Percentiles rank a stretch among this genome's conserved stretches.
Conservation (phyloP, 805 yeast genomes). For the Wilhelminamyces savonicus region DNA sequence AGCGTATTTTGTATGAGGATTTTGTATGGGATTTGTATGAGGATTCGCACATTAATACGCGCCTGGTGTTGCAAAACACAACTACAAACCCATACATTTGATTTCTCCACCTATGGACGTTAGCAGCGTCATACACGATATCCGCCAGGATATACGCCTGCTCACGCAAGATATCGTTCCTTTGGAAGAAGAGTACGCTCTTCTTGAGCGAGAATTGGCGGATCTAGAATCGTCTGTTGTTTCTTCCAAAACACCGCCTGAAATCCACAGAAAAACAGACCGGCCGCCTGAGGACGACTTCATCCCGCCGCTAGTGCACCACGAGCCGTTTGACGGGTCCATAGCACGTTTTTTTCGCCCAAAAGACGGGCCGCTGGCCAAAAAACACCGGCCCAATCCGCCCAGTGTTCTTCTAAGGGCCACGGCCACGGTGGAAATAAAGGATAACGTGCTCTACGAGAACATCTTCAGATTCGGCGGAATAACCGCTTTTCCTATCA, state of each 20-base stretch:
- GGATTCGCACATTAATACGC: background rate
- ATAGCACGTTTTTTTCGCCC: slow-evolving; percentile 16
- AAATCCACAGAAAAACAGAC: background rate
- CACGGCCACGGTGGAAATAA: slow-evolving; percentile 4
- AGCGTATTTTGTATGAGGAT: slow-evolving; percentile 2
- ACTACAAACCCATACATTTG: too few species aligned
- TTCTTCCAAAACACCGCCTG: background rate
- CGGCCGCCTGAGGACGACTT: slow-evolving; percentile 1
- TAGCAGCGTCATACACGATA: background rate
- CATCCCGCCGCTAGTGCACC: slow-evolving; percentile 15
- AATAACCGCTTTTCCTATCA: slow-evolving; percentile 46
- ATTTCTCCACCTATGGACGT: background rate
- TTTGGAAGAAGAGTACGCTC: slow-evolving; percentile 6
- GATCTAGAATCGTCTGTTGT: slow-evolving; percentile 2
- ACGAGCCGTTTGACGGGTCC: slow-evolving; percentile 23
- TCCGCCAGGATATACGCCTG: slow-evolving; percentile 12
- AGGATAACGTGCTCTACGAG: slow-evolving; percentile 35
- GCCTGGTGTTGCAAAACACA: background rate
- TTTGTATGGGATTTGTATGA: background rate
- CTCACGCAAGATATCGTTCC: slow-evolving; percentile 12
- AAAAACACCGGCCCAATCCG: background rate
- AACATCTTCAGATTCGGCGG: slow-evolving; percentile 45
- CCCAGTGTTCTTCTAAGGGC: background rate
- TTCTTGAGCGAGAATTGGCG: slow-evolving; percentile 6
- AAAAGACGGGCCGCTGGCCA: background rate